Percentiles rank a stretch among this genome's conserved stretches.
phyloP scores from a whole-genome alignment of 805 yeast species.

The Yarrowia sp. region DNA sequence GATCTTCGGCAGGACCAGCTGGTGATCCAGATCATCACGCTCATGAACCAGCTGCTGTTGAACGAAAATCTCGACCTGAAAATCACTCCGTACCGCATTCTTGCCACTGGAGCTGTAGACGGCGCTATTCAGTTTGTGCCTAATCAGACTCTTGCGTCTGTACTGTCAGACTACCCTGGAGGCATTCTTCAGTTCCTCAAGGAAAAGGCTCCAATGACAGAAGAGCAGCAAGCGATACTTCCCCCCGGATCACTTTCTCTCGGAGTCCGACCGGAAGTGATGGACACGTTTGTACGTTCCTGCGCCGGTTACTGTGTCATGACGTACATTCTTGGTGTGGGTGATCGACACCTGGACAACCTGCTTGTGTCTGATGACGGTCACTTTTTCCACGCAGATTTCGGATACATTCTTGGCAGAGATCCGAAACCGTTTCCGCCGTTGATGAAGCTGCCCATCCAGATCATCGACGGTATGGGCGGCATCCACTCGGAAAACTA shows the following conservation, averaged over 20 bases:
- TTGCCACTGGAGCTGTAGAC: constrained; percentile 87
- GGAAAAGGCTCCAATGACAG: constrained; percentile 36
- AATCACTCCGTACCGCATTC: constrained; percentile 81
- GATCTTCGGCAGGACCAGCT: constrained; percentile 95
- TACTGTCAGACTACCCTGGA: constrained; percentile 69
- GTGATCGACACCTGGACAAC: constrained; percentile 95
- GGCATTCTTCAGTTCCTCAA: constrained; percentile 67
- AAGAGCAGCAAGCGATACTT: not conserved
- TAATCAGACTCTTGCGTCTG: constrained; percentile 81
- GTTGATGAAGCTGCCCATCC: constrained; percentile 94
- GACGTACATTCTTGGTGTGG: constrained; percentile 91
- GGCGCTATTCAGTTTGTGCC: constrained; percentile 96
- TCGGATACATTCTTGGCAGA: constrained; percentile 92
- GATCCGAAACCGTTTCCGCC: constrained; percentile 99
- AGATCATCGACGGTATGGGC: constrained; percentile 97
- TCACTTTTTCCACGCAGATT: constrained; percentile 95
- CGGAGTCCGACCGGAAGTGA: constrained; percentile 57
- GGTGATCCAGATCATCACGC: constrained; percentile 85
- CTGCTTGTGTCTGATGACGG: constrained; percentile 77
- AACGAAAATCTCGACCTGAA: constrained; percentile 88
- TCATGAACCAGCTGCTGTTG: constrained; percentile 84
- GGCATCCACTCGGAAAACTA: constrained; percentile 85
- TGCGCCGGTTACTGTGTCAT: constrained; percentile 98
- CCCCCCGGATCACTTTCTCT: constrained; percentile 28
- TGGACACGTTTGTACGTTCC: constrained; percentile 92